Conservation (phyloP, 305 asterid genomes). For the Solanum hybrid region DNA sequence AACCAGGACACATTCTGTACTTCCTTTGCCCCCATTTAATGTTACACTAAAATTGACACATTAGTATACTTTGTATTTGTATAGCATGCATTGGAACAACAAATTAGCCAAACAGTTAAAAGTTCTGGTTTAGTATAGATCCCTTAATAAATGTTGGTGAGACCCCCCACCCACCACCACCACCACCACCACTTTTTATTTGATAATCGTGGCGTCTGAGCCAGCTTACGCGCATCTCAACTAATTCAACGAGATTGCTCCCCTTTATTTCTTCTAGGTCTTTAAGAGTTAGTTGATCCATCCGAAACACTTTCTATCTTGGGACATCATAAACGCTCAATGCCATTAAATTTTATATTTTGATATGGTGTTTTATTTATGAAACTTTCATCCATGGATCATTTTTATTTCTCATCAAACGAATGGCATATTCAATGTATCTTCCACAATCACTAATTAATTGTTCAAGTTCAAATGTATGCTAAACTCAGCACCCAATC, state of each 20-base stretch:
- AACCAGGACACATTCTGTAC: neutral
- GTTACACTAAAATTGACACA: neutral
- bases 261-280: neutral
- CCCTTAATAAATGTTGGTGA: neutral
- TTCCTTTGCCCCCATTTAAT: neutral
- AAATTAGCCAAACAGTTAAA: neutral
- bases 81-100: neutral
- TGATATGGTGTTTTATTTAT: neutral
- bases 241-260: neutral
- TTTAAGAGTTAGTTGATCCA: neutral
- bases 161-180: neutral
- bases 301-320: neutral
- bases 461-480: neutral
- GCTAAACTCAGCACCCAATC: neutral
- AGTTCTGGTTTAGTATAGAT: neutral
- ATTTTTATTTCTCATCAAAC: neutral
- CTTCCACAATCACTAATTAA: neutral
- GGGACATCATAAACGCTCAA: neutral
- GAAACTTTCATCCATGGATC: neutral
- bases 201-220: neutral
- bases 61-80: neutral
- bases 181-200: neutral
- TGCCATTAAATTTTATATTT: neutral
- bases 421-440: neutral
- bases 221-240: neutral